Conservation (phyloP, 352 stramenopile genomes). For the Phytophthora podocarpi region DNA sequence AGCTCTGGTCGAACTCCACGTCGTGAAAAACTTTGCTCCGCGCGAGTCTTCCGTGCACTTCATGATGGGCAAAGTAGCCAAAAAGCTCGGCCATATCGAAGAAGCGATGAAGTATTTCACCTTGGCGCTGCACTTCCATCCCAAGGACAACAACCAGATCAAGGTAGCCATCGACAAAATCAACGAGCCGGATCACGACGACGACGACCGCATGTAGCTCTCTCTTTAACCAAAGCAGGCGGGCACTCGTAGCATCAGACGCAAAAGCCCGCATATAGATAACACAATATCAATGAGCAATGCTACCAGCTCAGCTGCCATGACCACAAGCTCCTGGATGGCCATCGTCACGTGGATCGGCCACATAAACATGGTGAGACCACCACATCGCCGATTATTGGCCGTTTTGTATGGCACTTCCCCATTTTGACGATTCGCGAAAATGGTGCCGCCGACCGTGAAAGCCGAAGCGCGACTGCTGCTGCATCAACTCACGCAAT, state of each 20-base stretch:
- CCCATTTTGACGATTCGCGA: conserved; percentile 1
- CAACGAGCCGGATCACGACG: conserved; percentile 69
- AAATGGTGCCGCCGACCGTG: conserved; percentile 20
- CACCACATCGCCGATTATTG: conserved; percentile 5
- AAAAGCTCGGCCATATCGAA: conserved; percentile 87
- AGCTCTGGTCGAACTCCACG: conserved; percentile 92
- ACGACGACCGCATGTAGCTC: conserved; percentile 55
- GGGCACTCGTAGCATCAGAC: neutral
- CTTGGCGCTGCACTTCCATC: conserved; percentile 96
- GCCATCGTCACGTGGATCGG: no score
- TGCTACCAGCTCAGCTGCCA: neutral
- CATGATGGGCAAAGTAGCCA: conserved; percentile 95
- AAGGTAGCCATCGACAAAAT: conserved; percentile 95
- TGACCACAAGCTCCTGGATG: no score
- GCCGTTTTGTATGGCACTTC: conserved; percentile 19
- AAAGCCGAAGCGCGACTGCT: conserved; percentile 43
- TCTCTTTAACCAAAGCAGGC: neutral
- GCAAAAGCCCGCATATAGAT: conserved; percentile 33
- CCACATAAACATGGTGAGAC: conserved; percentile 29
- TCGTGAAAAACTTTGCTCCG: conserved; percentile 93
- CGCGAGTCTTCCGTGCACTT: conserved; percentile 97
- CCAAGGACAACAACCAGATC: conserved; percentile 97
- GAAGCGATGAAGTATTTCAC: conserved; percentile 97
- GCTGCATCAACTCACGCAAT: conserved; percentile 65
- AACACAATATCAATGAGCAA: conserved; percentile 14